These are phyloP conservation scores for Teratosphaeria pseudoeucalypti DNA, from an alignment of 2,329 filamentous ascomycete genomes.

Conservation along the genomic window DNA sequence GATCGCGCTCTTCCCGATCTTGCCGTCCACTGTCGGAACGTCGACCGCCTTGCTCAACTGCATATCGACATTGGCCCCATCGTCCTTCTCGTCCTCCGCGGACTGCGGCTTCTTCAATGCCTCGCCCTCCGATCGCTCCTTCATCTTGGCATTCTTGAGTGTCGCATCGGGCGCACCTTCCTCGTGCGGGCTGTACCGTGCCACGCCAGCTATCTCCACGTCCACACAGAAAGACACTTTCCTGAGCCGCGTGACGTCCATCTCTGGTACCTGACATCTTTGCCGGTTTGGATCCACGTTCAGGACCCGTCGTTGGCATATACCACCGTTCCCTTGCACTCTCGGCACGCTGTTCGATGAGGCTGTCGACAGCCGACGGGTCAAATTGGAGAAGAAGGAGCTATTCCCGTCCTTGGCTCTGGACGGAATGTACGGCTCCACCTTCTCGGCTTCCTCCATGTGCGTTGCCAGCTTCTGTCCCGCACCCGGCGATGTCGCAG, in stretches of 20 bases:
- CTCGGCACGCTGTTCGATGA: constrained; percentile 34
- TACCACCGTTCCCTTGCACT: constrained; percentile 50
- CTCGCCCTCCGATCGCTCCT: constrained; percentile 63
- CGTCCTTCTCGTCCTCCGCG: constrained; percentile 45
- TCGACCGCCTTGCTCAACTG: constrained; percentile 9
- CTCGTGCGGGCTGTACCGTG: constrained; percentile 56
- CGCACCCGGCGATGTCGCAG: constrained; percentile 43
- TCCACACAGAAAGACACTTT: constrained; percentile 94
- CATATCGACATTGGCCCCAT: constrained; percentile 23
- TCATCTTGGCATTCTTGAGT: constrained; percentile 47
- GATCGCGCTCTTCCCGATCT: neutral
- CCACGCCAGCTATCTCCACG: constrained; percentile 86
- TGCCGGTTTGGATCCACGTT: constrained; percentile 76
- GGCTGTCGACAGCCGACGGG: constrained; percentile 67
- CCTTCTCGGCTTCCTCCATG: constrained; percentile 21
- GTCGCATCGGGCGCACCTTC: constrained; percentile 41
- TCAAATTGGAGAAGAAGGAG: constrained; percentile 69
- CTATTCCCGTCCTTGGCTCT: constrained; percentile 48
- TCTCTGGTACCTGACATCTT: constrained; percentile 66
- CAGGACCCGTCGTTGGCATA: constrained; percentile 71
- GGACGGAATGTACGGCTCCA: constrained; percentile 59
- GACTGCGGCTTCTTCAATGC: constrained; percentile 58
- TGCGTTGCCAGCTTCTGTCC: constrained; percentile 20
- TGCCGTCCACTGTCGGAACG: constrained; percentile 1
- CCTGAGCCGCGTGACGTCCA: constrained; percentile 70